Evolutionary conservation across 2,329 filamentous ascomycete species (phyloP).

Genomic region (Elsinoe necatrix): DNA sequence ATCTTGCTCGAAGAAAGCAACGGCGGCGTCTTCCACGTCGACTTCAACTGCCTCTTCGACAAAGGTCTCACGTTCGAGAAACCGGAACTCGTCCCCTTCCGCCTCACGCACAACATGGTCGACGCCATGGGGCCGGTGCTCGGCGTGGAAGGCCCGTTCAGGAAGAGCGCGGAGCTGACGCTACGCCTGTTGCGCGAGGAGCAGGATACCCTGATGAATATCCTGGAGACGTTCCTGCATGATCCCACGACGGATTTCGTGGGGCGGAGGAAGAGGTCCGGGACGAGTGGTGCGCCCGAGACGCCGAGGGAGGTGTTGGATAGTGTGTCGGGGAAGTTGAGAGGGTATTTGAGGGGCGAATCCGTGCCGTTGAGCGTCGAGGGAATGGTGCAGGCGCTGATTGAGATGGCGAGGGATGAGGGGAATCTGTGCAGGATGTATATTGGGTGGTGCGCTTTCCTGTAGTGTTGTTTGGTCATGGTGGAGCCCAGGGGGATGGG

Average conservation of each 20-base stretch:
- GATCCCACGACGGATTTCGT: slow-evolving; percentile 93
- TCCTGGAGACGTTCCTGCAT: slow-evolving; percentile 93
- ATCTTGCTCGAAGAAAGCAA: slow-evolving; percentile 89
- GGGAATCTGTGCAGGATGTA: slow-evolving; percentile 86
- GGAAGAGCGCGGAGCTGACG: slow-evolving; percentile 82
- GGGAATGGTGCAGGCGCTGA: slow-evolving; percentile 93
- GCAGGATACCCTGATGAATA: slow-evolving; percentile 93
- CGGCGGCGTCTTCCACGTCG: slow-evolving; percentile 91
- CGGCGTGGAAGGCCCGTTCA: slow-evolving; percentile 84
- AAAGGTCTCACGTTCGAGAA: slow-evolving; percentile 93
- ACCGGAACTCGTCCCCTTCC: slow-evolving; percentile 90
- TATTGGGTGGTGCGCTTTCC: slow-evolving; percentile 51
- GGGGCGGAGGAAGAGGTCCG: slow-evolving; percentile 56
- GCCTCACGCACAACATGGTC: slow-evolving; percentile 96
- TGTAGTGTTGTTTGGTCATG: background rate
- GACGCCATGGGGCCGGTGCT: slow-evolving; percentile 86
- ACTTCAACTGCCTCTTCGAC: slow-evolving; percentile 99
- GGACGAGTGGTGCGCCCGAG: slow-evolving; percentile 50
- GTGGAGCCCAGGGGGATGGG: no score
- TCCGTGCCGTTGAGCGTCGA: slow-evolving; percentile 90
- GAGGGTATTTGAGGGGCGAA: slow-evolving; percentile 74
- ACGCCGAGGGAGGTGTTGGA: slow-evolving; percentile 77
- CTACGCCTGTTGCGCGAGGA: slow-evolving; percentile 77
- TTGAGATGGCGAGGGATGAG: slow-evolving; percentile 74
- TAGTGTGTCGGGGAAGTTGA: slow-evolving; percentile 77